Evolutionary conservation across 176 grass and related monocot species (phyloP), one percentile per base, ranked within the genome.

Genomic region (Oryza punctata): DNA sequence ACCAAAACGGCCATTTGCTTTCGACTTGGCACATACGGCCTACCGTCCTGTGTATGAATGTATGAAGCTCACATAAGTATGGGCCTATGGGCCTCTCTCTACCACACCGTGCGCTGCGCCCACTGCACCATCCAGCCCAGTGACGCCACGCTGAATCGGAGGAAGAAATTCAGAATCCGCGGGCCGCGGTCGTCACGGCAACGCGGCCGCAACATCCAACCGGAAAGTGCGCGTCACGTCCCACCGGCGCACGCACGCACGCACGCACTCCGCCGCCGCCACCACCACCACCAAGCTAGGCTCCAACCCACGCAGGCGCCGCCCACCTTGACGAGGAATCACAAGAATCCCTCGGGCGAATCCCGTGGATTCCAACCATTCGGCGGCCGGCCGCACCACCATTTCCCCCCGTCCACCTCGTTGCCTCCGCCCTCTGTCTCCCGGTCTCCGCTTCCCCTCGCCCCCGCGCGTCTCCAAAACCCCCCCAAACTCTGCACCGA

Each of bases 361-460:
- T 57, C 52, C 52, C 52, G 52, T n/a, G 52, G 52, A 57, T 57
- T 57, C 52, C 52, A 9, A 57, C 52, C 15, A 50, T 50, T 50
- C 47, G 47, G 47, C 18, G 23, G 73, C 2, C 61, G 63, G 77
- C 40, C 25, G 30, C 30, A 33, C 63, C 77, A 67, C 10, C 59
- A 25, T 74, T 65, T 26, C 41, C 18, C 63, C 77, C 43, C 0
- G 29, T 6, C 16, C 10, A 7, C 71, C n/a, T 84, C 63, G 81
- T 50, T 27, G 61, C 63, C 63, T 76, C 82, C 82, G 82, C 52
- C 47, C 47, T 50, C 43, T 41, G 9, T 41, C 43, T 45, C 10
- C 43, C 43, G 43, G 41, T 43, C 68, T 18, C 79, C 37, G 37
- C 37, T 38, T 38, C 14, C 23, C 24, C 44, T n/a, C 12, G 10